Evolutionary conservation across 306 rosid species (phyloP).

Genomic region (Spatholobus suberectus): DNA sequence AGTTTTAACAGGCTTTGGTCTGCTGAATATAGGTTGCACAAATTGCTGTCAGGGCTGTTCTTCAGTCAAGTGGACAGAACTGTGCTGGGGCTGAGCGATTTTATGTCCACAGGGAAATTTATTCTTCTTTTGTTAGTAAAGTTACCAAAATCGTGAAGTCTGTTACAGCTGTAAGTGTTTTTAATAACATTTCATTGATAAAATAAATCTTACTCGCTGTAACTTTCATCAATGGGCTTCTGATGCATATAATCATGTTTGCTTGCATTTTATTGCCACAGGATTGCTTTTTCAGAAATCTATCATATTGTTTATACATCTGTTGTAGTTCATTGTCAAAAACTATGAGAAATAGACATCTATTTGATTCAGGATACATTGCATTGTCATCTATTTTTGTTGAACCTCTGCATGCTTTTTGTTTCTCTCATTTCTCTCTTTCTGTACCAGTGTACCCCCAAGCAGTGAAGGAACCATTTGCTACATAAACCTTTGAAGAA

Average conservation of each 20-base stretch:
- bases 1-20: slow-evolving; percentile 39
- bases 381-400: slow-evolving; percentile 21
- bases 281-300: background rate
- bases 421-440: background rate
- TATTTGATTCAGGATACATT: slow-evolving; percentile 7
- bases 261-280: slow-evolving; percentile 14
- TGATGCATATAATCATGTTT: background rate
- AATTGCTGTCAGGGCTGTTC: slow-evolving; percentile 84
- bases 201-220: slow-evolving; percentile 28
- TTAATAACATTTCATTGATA: background rate
- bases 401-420: slow-evolving; percentile 13
- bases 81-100: slow-evolving; percentile 97
- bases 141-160: slow-evolving; percentile 77
- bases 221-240: slow-evolving; percentile 7
- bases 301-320: background rate
- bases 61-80: slow-evolving; percentile 96
- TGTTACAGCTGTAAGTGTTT: slow-evolving; percentile 74
- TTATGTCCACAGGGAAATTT: slow-evolving; percentile 81
- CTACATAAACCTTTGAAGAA: background rate
- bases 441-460: background rate
- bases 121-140: slow-evolving; percentile 72
- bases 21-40: slow-evolving; percentile 72
- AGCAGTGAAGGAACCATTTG: background rate
- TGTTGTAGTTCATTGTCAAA: slow-evolving; percentile 17
- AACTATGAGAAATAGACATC: slow-evolving; percentile 1